Conservation (phyloP, 73 alveolate species). For the Paramecium sexaurelia region DNA sequence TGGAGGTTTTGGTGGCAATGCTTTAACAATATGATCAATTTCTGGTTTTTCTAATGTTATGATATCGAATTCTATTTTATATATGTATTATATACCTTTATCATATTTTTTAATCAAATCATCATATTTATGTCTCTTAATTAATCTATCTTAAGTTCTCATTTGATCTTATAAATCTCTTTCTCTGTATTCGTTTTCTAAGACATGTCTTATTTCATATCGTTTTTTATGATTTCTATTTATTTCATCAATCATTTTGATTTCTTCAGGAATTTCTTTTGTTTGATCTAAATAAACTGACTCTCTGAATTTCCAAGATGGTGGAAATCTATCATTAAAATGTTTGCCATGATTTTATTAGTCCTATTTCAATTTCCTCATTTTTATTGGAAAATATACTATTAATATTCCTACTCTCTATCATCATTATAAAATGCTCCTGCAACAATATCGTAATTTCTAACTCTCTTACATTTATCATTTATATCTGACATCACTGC, state of each 20-base stretch:
- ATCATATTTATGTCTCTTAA: constrained; percentile 12
- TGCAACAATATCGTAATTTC: not conserved
- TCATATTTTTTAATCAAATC: constrained; percentile 41
- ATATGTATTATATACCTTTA: not conserved
- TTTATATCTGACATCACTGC: not conserved
- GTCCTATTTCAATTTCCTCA: constrained; percentile 18
- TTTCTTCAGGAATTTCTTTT: constrained; percentile 17
- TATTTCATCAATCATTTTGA: constrained; percentile 28
- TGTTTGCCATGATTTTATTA: constrained; percentile 33
- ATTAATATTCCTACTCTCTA: not conserved
- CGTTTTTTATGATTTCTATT: constrained; percentile 27
- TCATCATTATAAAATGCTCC: not conserved
- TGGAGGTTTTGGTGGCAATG: constrained; percentile 55
- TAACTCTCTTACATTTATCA: not conserved
- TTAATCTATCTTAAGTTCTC: constrained; percentile 29
- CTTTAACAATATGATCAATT: constrained; percentile 45
- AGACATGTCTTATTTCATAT: not conserved
- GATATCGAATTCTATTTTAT: not conserved
- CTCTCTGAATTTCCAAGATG: constrained; percentile 49
- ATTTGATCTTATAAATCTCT: not conserved
- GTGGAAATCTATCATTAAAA: constrained; percentile 41
- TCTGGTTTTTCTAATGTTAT: constrained; percentile 26
- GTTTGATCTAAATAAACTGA: constrained; percentile 47
- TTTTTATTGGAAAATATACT: not conserved
- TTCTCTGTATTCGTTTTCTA: constrained; percentile 40